These are phyloP conservation scores for Myxozyma geophila DNA, from an alignment of 805 yeast species.

Conservation along the genomic window DNA sequence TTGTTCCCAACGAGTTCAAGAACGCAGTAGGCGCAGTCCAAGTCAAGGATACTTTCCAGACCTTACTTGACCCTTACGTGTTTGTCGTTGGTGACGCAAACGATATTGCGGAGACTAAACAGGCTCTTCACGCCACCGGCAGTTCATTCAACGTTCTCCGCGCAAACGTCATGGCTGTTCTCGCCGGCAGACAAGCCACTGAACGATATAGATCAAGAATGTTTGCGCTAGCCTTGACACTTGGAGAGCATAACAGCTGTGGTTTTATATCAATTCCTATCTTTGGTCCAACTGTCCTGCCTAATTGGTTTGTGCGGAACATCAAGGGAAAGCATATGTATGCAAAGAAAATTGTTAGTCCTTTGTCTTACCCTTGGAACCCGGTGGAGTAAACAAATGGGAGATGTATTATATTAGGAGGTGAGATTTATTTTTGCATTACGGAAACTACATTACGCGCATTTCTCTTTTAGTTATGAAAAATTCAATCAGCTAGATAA, in stretches of 20 bases:
- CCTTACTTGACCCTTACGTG: not conserved
- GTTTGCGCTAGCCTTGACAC: constrained; percentile 8
- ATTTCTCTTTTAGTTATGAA: not conserved
- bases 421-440: too few relatives aligned
- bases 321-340: constrained; percentile 13
- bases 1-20: constrained; percentile 16
- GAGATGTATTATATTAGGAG: too few relatives aligned
- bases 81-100: constrained; percentile 28
- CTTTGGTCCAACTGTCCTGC: constrained; percentile 10
- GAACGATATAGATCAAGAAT: not conserved
- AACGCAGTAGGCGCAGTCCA: constrained; percentile 8
- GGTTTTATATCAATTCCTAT: constrained; percentile 8
- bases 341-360: constrained; percentile 5
- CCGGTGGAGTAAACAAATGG: too few relatives aligned
- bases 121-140: constrained; percentile 12
- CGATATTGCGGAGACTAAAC: constrained; percentile 20
- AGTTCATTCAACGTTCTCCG: not conserved
- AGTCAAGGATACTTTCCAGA: constrained; percentile 8
- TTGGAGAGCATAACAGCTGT: constrained; percentile 1
- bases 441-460: not conserved
- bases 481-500: not conserved
- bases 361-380: not conserved
- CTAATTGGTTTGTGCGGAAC: constrained; percentile 1
- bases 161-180: constrained; percentile 4
- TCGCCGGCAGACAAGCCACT: not conserved